These are phyloP conservation scores for Solanum paucissectum DNA, from an alignment of 257 asterid genomes.

Conservation along the genomic window DNA sequence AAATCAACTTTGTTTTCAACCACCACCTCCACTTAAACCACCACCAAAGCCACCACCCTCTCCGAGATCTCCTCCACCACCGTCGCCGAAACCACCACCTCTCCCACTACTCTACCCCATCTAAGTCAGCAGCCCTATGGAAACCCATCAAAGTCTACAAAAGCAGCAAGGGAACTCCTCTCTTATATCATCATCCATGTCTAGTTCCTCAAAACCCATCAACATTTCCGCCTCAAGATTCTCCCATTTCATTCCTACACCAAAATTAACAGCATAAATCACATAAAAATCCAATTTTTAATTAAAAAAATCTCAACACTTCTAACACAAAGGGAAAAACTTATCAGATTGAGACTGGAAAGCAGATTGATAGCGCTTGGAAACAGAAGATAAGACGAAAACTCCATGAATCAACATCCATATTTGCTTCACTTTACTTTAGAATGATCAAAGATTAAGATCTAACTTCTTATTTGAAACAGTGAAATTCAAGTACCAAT, in stretches of 20 bases:
- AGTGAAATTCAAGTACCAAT: conserved; percentile 9
- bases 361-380: conserved; percentile 70
- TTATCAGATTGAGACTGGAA: conserved; percentile 83
- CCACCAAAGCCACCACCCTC: no score
- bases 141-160: conserved; percentile 10
- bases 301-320: neutral
- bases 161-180: conserved; percentile 77
- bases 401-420: conserved; percentile 89
- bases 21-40: no score
- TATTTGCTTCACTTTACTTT: conserved; percentile 12
- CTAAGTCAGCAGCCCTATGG: no score
- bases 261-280: neutral
- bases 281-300: conserved; percentile 7
- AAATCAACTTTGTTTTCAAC: no score
- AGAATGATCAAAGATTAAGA: neutral
- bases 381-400: conserved; percentile 67
- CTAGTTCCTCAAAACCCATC: conserved; percentile 74
- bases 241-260: conserved; percentile 49
- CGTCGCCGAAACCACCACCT: no score
- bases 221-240: conserved; percentile 61
- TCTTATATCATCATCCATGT: conserved; percentile 54
- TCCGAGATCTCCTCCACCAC: no score
- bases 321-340: neutral
- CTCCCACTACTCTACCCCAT: no score
- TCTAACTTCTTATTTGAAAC: neutral